These are phyloP conservation scores for Fraxinus platypoda DNA, from an alignment of 305 asterid species.

Conservation along the genomic window DNA sequence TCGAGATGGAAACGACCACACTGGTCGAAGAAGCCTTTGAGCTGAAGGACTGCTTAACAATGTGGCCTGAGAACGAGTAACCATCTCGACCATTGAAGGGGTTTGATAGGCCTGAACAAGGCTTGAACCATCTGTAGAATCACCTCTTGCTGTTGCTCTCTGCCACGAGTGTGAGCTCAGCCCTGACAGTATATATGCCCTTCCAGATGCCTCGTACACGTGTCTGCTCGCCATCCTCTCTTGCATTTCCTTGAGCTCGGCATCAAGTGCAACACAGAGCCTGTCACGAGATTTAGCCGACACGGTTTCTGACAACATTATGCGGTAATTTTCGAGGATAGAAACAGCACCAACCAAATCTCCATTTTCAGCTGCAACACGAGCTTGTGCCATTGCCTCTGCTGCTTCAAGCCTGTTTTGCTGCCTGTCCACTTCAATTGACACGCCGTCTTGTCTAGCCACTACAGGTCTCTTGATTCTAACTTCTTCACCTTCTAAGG, in stretches of 20 bases:
- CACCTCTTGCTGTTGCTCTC: conserved; percentile 97
- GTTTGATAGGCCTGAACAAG: conserved; percentile 82
- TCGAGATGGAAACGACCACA: conserved; percentile 59
- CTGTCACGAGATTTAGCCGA: conserved; percentile 63
- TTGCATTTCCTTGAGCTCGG: conserved; percentile 97
- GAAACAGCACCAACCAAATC: conserved; percentile 63
- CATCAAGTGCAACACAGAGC: conserved; percentile 77
- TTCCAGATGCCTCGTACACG: conserved; percentile 89
- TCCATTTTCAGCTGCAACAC: conserved; percentile 73
- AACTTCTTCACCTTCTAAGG: conserved; percentile 51
- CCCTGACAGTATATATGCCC: conserved; percentile 88
- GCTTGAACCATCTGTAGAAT: conserved; percentile 77
- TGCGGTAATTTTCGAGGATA: conserved; percentile 62
- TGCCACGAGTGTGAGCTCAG: conserved; percentile 99
- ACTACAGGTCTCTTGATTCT: conserved; percentile 53
- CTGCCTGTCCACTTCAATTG: conserved; percentile 91
- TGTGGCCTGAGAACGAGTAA: conserved; percentile 80
- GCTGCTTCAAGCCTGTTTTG: conserved; percentile 79
- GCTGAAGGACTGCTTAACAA: conserved; percentile 53
- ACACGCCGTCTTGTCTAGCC: conserved; percentile 33
- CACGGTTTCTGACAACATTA: conserved; percentile 47
- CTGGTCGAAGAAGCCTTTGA: conserved; percentile 60
- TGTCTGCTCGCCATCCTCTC: conserved; percentile 87
- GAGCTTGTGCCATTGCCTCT: conserved; percentile 80
- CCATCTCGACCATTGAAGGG: conserved; percentile 91